Evolutionary conservation across 2,329 filamentous ascomycete species (phyloP), one percentile per base, ranked within the genome.

Genomic region (Fusarium avenaceum): DNA sequence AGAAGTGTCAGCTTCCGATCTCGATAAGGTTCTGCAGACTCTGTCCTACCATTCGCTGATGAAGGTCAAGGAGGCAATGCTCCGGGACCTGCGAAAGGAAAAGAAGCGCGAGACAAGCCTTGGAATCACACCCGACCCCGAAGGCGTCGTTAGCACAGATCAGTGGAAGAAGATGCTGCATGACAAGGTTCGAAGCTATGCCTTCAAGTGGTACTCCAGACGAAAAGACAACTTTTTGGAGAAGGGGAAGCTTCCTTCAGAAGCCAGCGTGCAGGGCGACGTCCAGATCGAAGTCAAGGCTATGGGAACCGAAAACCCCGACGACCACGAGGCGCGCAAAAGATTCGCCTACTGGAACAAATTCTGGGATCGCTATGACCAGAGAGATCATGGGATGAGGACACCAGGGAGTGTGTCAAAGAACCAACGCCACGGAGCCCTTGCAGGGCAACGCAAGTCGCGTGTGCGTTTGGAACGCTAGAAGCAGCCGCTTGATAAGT

Each of bases 31-130:
- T 26, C 64, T 80, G 5, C 64, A 67, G 51, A 72, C 67, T 5
- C 67, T 80, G 26, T 74, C 77, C 10, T 72, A 77, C 38, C 52
- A 64, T 7, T 74, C 80, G 54, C 72, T 80, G 17, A 64, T 72
- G 9, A 74, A 74, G 50, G 62, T 71, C 42, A 72, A 69, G 38
- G 67, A 69, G 32, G 35, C 50, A 3, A 44, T 74, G 33, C 55
- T 57, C 6, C 69, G 67, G 40, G 59, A 74, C 10, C 51, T 74
- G 10, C 39, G 42, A 48, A 64, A 67, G 44, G 54, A 74, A 38
- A 57, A 30, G 40, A 65, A 57, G 46, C 63, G 64, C 8, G 72
- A 74, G 57, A 53, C 52, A 40, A 42, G 54, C 26, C 48, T 72
- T 6, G 71, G 69, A 26, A 45, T 63, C 14, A 30, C 30, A 7